phyloP scores from a whole-genome alignment of 2,329 filamentous ascomycete genomes.

The Epicoccum nigrum region DNA sequence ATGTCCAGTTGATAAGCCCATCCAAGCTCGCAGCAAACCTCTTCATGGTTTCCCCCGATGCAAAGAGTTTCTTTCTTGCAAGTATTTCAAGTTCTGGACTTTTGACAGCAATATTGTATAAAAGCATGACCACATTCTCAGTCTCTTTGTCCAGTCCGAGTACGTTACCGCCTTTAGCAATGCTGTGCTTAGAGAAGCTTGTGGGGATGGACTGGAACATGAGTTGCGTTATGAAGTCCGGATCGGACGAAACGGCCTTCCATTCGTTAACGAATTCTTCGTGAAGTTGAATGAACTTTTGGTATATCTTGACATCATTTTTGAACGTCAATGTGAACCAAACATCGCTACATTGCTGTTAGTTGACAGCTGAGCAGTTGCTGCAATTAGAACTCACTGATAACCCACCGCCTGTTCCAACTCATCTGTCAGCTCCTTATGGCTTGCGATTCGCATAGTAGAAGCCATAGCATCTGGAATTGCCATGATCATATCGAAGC shows the following conservation, averaged over 20 bases:
- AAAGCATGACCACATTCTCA: slow-evolving; percentile 30
- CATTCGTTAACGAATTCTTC: slow-evolving; percentile 27
- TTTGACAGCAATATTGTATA: slow-evolving; percentile 28
- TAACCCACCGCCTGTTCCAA: slow-evolving; percentile 34
- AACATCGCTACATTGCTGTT: slow-evolving; percentile 20
- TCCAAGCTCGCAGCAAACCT: slow-evolving; percentile 18
- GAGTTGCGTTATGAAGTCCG: slow-evolving; percentile 32
- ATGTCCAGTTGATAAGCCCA: slow-evolving; percentile 27
- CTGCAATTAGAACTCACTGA: slow-evolving; percentile 13
- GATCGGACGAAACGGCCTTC: slow-evolving; percentile 17
- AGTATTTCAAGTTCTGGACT: slow-evolving; percentile 19
- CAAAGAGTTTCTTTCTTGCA: slow-evolving; percentile 17
- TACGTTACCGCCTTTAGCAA: slow-evolving; percentile 34
- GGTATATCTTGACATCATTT: slow-evolving; percentile 25
- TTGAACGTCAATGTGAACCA: slow-evolving; percentile 36
- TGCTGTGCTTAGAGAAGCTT: slow-evolving; percentile 24
- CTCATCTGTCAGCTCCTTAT: slow-evolving; percentile 32
- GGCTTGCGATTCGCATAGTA: slow-evolving; percentile 28
- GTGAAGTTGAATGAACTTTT: slow-evolving; percentile 29
- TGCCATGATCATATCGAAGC: slow-evolving; percentile 30
- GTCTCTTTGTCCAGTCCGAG: slow-evolving; percentile 28
- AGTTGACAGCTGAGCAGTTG: not conserved
- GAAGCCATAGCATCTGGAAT: slow-evolving; percentile 22
- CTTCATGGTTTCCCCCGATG: slow-evolving; percentile 21
- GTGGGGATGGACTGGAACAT: slow-evolving; percentile 33